A percentile compares a stretch with the other conserved stretches of the same genome.
phyloP scores from a whole-genome alignment of 306 rosid species.

The Ormosia semicastrata region DNA sequence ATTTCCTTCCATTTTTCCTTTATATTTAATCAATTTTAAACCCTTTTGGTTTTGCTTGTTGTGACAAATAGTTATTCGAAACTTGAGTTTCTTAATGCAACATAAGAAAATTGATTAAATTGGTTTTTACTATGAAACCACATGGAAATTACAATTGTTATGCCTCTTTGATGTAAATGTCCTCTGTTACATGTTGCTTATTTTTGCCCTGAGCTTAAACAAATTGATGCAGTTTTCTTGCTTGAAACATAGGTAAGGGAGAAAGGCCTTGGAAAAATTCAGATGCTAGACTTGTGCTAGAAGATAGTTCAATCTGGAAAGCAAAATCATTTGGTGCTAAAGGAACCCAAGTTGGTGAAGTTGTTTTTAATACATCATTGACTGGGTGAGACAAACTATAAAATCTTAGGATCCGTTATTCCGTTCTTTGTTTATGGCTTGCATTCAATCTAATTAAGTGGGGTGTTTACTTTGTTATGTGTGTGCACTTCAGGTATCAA shows the following conservation, averaged over 20 bases:
- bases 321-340: constrained; percentile 94
- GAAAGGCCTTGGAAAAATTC: constrained; percentile 88
- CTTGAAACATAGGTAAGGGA: constrained; percentile 45
- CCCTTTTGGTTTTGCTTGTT: not conserved
- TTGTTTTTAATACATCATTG: constrained; percentile 88
- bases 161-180: not conserved
- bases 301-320: constrained; percentile 97
- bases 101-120: not conserved
- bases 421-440: not conserved
- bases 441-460: not conserved
- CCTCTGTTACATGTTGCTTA: not conserved
- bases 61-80: not conserved
- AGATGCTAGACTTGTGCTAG: constrained; percentile 88
- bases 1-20: not conserved
- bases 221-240: constrained; percentile 8
- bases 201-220: not conserved
- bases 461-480: constrained; percentile 6
- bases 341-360: constrained; percentile 99
- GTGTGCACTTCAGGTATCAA: constrained; percentile 65
- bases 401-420: not conserved
- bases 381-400: constrained; percentile 61
- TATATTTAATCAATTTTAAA: not conserved
- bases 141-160: not conserved
- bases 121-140: not conserved
- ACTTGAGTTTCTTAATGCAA: not conserved